These are phyloP conservation scores for Cercophora newfieldiana DNA, from an alignment of 495 filamentous ascomycete genomes.

Conservation along the genomic window DNA sequence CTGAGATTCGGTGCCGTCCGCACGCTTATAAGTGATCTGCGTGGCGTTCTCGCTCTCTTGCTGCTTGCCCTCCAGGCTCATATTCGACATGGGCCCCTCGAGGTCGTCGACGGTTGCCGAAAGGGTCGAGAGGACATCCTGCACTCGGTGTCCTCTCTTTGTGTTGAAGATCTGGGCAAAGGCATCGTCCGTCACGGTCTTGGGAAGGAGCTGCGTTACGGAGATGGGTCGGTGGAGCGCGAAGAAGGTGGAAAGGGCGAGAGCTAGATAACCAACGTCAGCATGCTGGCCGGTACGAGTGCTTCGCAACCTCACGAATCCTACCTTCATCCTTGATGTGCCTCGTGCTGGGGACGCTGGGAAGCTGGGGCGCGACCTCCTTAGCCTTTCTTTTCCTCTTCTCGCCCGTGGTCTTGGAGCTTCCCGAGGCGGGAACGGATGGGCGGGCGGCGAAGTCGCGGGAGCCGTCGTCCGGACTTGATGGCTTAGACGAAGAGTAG, in stretches of 20 bases:
- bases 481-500: conserved; percentile 60
- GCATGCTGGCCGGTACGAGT: not conserved
- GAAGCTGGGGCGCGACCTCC: conserved; percentile 53
- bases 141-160: conserved; percentile 48
- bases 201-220: conserved; percentile 75
- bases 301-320: conserved; percentile 26
- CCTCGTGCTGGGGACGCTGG: conserved; percentile 82
- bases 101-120: conserved; percentile 70
- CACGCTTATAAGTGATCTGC: conserved; percentile 47
- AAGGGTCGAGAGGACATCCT: conserved; percentile 77
- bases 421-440: conserved; percentile 39
- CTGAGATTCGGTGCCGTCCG: conserved; percentile 53
- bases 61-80: conserved; percentile 29
- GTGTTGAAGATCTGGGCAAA: conserved; percentile 81
- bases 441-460: conserved; percentile 46
- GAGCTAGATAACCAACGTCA: conserved; percentile 54
- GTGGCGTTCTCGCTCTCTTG: conserved; percentile 35
- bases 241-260: conserved; percentile 89
- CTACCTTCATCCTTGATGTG: conserved; percentile 73
- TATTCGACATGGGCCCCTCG: conserved; percentile 58
- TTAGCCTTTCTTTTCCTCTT: conserved; percentile 51
- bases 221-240: conserved; percentile 94
- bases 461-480: conserved; percentile 53
- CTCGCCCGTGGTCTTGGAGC: conserved; percentile 42
- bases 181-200: conserved; percentile 64